These are phyloP conservation scores for Thuidium tamariscinum DNA, from an alignment of 225 moss, liverwort and hornwort genomes.

Conservation along the genomic window DNA sequence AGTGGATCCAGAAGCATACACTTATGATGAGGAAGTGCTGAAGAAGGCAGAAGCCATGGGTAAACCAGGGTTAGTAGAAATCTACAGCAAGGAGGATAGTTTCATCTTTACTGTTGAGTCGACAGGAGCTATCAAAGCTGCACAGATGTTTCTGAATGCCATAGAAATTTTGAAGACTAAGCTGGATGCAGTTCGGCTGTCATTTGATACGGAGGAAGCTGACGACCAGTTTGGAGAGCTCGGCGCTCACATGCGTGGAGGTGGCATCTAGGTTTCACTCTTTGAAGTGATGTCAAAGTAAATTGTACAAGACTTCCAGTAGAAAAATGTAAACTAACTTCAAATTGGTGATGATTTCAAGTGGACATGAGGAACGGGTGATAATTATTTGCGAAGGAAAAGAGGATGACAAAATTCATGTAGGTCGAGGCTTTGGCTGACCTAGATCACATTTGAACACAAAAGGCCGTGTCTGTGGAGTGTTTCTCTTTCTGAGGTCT, in stretches of 20 bases:
- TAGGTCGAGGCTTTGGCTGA: neutral
- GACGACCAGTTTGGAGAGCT: constrained; percentile 72
- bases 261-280: constrained; percentile 29
- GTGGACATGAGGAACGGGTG: neutral
- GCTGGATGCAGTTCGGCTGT: constrained; percentile 86
- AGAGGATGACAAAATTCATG: neutral
- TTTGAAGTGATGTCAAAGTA: neutral
- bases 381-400: neutral
- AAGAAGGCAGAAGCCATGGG: constrained; percentile 99
- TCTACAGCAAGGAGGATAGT: constrained; percentile 84
- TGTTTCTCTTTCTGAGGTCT: neutral
- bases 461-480: neutral
- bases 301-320: neutral
- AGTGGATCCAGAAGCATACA: constrained; percentile 86
- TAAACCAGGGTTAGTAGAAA: constrained; percentile 87
- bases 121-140: constrained; percentile 78
- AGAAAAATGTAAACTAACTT: neutral
- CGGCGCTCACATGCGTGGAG: constrained; percentile 65
- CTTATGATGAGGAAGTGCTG: constrained; percentile 89
- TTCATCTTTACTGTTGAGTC: constrained; percentile 98
- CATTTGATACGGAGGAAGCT: constrained; percentile 95
- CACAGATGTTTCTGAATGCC: constrained; percentile 94
- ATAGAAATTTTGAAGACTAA: constrained; percentile 84
- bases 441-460: neutral
- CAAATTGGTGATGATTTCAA: neutral